Evolutionary conservation across 176 grass and related monocot species (phyloP).

Genomic region (Ensete glaucum): DNA sequence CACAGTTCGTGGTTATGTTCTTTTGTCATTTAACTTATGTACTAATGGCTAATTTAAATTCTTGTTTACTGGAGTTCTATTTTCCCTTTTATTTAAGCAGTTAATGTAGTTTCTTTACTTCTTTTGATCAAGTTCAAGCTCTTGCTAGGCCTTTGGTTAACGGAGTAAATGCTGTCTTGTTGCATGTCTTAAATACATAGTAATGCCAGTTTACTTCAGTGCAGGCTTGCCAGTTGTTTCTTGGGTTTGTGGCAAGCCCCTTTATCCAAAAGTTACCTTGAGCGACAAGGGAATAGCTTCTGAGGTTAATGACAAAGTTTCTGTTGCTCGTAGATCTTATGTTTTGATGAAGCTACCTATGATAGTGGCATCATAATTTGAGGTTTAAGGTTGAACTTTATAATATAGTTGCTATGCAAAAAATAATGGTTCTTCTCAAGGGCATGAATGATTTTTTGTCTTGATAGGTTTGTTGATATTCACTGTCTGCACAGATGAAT

Average conservation of each 20-base stretch:
- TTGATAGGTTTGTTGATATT: background rate
- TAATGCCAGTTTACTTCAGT: background rate
- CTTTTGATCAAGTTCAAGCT: no score
- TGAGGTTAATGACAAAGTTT: conserved; percentile 6
- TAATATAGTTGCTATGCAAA: background rate
- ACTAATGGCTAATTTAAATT: no score
- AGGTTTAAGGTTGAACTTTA: background rate
- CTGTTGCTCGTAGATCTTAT: background rate
- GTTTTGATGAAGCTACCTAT: background rate
- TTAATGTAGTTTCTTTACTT: no score
- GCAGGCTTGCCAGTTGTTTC: conserved; percentile 3
- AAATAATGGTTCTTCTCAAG: background rate
- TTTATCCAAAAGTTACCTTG: conserved; percentile 10
- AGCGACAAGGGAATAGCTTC: background rate
- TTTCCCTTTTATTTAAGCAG: background rate
- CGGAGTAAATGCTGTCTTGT: background rate
- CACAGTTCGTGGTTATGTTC: background rate
- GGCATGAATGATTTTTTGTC: background rate
- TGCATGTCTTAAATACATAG: background rate
- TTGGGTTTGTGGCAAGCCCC: conserved; percentile 1
- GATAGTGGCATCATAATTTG: background rate
- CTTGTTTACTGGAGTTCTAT: background rate
- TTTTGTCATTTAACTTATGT: background rate
- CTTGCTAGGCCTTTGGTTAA: background rate
- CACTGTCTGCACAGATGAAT: no score